Base-by-base conservation (phyloP, 257 asterid genomes). In the Leptodermis oblonga region DNA sequence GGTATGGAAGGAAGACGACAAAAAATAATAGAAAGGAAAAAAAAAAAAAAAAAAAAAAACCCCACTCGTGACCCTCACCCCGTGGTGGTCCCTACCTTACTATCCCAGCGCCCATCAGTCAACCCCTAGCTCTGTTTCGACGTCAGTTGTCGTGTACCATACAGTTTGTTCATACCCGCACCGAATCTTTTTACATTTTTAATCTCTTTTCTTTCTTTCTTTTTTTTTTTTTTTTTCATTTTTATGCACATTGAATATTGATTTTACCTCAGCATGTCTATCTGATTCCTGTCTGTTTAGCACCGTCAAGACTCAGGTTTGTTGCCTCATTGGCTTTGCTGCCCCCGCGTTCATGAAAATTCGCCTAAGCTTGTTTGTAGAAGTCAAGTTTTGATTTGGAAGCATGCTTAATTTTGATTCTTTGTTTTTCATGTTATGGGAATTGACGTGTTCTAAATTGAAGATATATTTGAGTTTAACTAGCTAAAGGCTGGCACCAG, bases 1-100 rank as follows among this genome's bases (percentile, higher is more conserved):
- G 17, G 53, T 2, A 4, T 41, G 60, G 67, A 8, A 23, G n/a
- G 28, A 63, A 65, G 71, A 65, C 41, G 77, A 66, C 77, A 54
- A 65, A 42, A 28, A 65, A 20, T 36, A 39, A 54, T 15, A 36
- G 65, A 51, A 51, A 51, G 45, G 30, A 48, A 23, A 14, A 54
- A 13, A 30, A 18, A n/a, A 28, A 26, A 11, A 55, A 9, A 55
- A 55, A 25, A 60, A 15, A 14, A 60, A 33, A 26, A 30, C 34
- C 71, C 71, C 37, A 52, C 76, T 52, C 76, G 70, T 72, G 76
- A 72, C 53, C 70, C 65, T 22, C 18, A 20, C 9, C 26, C 5
- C 1, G 48, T 30, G 28, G 31, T 51, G 70, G 76, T 39, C 65
- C 76, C 70, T 22, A 34, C 0, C 7, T 41, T 22, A 18, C 30